Conservation (phyloP, 805 yeast genomes). For the Candida michaelii region DNA sequence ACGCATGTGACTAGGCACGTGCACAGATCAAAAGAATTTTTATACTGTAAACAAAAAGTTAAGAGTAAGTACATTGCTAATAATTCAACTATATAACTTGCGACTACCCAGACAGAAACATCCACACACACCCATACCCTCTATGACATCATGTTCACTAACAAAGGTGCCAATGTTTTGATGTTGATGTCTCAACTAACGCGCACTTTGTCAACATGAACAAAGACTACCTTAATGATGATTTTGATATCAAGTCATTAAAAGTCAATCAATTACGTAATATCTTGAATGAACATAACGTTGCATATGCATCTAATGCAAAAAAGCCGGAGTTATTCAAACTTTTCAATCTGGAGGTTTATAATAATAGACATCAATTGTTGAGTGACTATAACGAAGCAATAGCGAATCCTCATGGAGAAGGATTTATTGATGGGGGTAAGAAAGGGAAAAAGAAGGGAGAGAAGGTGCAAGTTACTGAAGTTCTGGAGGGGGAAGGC, state of each 20-base stretch:
- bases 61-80: too few relatives aligned
- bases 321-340: slow-evolving; percentile 65
- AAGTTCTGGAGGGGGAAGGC: too few relatives aligned
- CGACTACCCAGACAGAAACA: too few relatives aligned
- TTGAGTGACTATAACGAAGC: slow-evolving; percentile 27
- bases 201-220: slow-evolving; percentile 4
- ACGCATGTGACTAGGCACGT: too few relatives aligned
- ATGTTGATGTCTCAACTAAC: too few relatives aligned
- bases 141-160: too few relatives aligned
- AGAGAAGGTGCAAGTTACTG: slow-evolving; percentile 2
- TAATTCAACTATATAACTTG: too few relatives aligned
- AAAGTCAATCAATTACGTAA: slow-evolving; percentile 71
- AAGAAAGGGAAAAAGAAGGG: slow-evolving; percentile 4
- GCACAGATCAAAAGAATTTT: too few relatives aligned
- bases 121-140: too few relatives aligned
- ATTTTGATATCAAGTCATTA: slow-evolving; percentile 65
- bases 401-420: slow-evolving; percentile 4
- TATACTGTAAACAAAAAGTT: too few relatives aligned
- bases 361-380: slow-evolving; percentile 46
- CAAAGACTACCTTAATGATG: slow-evolving; percentile 21
- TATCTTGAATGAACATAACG: slow-evolving; percentile 59
- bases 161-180: too few relatives aligned
- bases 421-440: slow-evolving; percentile 9
- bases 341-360: slow-evolving; percentile 57
- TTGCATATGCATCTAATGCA: slow-evolving; percentile 60